Evolutionary conservation across 495 filamentous ascomycete genomes (phyloP).

Genomic region (Lichenothelia convexa): DNA sequence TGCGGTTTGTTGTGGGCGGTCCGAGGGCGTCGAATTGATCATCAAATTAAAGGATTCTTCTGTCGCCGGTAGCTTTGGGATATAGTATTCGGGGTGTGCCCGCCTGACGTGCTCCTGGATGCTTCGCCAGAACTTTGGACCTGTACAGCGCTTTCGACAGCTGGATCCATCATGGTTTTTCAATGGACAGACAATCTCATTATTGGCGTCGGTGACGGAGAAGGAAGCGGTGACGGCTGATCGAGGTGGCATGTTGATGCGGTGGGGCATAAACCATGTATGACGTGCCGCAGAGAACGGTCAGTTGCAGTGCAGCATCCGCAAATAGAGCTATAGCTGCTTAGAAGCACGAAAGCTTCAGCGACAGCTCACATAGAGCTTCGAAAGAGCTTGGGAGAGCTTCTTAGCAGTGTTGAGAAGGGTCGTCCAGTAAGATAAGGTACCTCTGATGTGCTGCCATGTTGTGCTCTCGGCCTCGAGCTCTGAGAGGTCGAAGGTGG

Average conservation of each 20-base stretch:
- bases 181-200: constrained; percentile 93
- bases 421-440: too few species aligned
- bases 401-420: too few species aligned
- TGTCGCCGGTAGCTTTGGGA: constrained; percentile 94
- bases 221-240: constrained; percentile 77
- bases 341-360: too few species aligned
- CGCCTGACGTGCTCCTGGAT: constrained; percentile 99
- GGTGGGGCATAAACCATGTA: too few species aligned
- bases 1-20: constrained; percentile 47
- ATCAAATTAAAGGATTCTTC: constrained; percentile 95
- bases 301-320: too few species aligned
- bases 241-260: constrained; percentile 88
- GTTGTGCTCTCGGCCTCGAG: too few species aligned
- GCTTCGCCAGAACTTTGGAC: constrained; percentile 93
- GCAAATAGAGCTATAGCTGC: too few species aligned
- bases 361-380: too few species aligned
- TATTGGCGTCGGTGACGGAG: constrained; percentile 76
- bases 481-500: too few species aligned
- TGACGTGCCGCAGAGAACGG: too few species aligned
- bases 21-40: constrained; percentile 75
- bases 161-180: constrained; percentile 91
- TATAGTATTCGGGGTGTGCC: constrained; percentile 94
- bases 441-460: too few species aligned
- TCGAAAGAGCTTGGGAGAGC: too few species aligned
- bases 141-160: constrained; percentile 93